Evolutionary conservation across 176 grass and related monocot genomes (phyloP), one percentile per base, ranked within the genome.

Genomic region (Thinopyrum elongatum): DNA sequence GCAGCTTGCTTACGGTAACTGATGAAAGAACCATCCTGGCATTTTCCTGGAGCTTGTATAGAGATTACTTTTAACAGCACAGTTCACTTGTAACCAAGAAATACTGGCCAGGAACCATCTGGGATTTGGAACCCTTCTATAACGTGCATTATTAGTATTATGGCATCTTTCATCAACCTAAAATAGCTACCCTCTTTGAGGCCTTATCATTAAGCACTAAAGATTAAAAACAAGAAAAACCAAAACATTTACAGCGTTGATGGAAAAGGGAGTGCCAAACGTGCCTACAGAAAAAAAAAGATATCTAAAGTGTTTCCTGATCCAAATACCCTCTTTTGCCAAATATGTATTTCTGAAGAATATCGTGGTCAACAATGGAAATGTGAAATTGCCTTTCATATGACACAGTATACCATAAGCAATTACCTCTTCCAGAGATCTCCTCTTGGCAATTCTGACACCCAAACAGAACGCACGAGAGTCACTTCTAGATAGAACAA

Each of bases 381-480:
- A 77, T 27, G 22, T 82, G 80, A 7, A 70, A 57, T 59, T 30
- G 23, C 22, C 19, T 78, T 83, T 82, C 23, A 62, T 64, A 8
- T 72, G 5, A 80, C 27, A 81, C 17, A 41, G 26, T 38, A 65
- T 55, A 69, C 63, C 65, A 73, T 64, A 73, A 80, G 29, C 3
- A 28, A 31, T 44, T 61, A 95, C 95, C 90, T 94, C 90, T 88
- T 92, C 80, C 83, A 98, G 31, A 84, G 88, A 83, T 77, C 76
- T 89, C 66, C 90, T 87, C 85, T 78, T 98, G 39, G 80, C 93
- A 81, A 98, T 86, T 92, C 92, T 92, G 82, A 98, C 55, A 63
- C 93, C 96, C 57, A 98, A 89, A 87, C 93, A 98, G 87, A 98
- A 98, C 7, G 70, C 83, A 34, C 96, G 91, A 68, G 86, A 62